A percentile compares a stretch with the other conserved stretches of the same genome.
Conservation (phyloP, 1,284 basidiomycete species). For the Naganishia albida region DNA sequence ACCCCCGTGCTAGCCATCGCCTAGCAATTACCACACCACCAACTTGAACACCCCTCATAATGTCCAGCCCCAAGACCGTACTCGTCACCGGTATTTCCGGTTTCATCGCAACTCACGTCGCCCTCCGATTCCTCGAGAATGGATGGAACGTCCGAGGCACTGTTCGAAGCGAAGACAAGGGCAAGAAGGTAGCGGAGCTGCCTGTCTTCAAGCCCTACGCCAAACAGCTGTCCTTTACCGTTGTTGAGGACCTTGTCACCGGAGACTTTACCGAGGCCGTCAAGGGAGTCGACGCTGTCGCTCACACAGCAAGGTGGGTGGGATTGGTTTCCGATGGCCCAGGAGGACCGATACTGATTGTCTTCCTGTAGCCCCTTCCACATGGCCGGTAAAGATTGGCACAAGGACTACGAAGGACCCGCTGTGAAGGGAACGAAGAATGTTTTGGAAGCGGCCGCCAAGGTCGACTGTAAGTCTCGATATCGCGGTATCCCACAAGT, state of each 20-base stretch:
- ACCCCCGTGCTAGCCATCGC: not conserved
- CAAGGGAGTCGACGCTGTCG: constrained; percentile 40
- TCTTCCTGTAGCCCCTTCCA: constrained; percentile 39
- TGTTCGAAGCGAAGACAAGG: constrained; percentile 50
- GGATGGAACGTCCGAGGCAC: constrained; percentile 49
- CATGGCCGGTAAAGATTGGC: constrained; percentile 37
- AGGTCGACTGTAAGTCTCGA: constrained; percentile 38
- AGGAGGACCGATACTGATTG: not conserved
- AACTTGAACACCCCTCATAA: not conserved
- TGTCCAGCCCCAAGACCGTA: constrained; percentile 35
- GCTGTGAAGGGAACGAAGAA: constrained; percentile 57
- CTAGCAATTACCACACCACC: not conserved
- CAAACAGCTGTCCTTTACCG: constrained; percentile 36
- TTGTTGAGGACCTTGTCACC: constrained; percentile 40
- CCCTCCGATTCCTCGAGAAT: constrained; percentile 38
- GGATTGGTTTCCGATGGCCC: not conserved
- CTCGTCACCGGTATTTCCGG: constrained; percentile 45
- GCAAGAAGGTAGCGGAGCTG: constrained; percentile 42
- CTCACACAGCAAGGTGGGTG: constrained; percentile 26
- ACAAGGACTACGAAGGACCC: constrained; percentile 52
- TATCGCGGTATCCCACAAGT: not conserved
- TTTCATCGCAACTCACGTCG: constrained; percentile 43
- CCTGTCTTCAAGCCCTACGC: constrained; percentile 41
- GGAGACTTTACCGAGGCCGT: constrained; percentile 50
- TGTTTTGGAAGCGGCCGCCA: constrained; percentile 50